These are phyloP conservation scores for Chaetoceros muelleri DNA, from an alignment of 108 stramenopile genomes.

Conservation along the genomic window DNA sequence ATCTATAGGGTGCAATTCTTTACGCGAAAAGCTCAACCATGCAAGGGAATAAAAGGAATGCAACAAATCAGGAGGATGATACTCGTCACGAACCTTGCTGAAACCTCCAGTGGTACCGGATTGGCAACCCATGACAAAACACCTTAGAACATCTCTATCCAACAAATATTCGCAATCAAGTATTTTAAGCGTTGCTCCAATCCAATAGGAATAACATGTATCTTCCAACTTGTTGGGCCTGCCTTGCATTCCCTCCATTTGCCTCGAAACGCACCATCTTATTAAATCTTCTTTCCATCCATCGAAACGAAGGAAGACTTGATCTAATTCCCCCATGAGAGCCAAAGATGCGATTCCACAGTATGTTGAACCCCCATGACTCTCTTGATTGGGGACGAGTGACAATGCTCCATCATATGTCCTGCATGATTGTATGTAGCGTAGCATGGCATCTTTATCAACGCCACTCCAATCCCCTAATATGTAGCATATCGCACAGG, in stretches of 20 bases:
- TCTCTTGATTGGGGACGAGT: constrained; percentile 49
- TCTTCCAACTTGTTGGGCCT: constrained; percentile 82
- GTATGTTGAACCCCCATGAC: constrained; percentile 82
- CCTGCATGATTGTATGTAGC: constrained; percentile 37
- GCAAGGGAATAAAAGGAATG: constrained; percentile 83
- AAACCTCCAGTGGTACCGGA: constrained; percentile 54
- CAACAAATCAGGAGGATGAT: constrained; percentile 57
- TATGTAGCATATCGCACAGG: constrained; percentile 53
- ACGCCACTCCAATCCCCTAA: constrained; percentile 33
- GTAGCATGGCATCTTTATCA: constrained; percentile 17
- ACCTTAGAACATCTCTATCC: constrained; percentile 32
- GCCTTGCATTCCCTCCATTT: constrained; percentile 72
- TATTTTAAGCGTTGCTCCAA: constrained; percentile 73
- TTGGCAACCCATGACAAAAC: constrained; percentile 58
- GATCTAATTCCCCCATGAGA: constrained; percentile 56
- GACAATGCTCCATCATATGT: constrained; percentile 65
- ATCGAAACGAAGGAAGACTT: constrained; percentile 17
- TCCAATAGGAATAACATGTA: constrained; percentile 90
- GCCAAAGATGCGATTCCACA: constrained; percentile 64
- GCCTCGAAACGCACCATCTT: constrained; percentile 60
- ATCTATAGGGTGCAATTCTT: too few relatives aligned
- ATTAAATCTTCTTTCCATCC: constrained; percentile 48
- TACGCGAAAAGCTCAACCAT: constrained; percentile 60
- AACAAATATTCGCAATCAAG: constrained; percentile 34
- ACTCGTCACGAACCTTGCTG: constrained; percentile 47